phyloP scores from a whole-genome alignment of 2,329 filamentous ascomycete species.

The Neurospora sp. region DNA sequence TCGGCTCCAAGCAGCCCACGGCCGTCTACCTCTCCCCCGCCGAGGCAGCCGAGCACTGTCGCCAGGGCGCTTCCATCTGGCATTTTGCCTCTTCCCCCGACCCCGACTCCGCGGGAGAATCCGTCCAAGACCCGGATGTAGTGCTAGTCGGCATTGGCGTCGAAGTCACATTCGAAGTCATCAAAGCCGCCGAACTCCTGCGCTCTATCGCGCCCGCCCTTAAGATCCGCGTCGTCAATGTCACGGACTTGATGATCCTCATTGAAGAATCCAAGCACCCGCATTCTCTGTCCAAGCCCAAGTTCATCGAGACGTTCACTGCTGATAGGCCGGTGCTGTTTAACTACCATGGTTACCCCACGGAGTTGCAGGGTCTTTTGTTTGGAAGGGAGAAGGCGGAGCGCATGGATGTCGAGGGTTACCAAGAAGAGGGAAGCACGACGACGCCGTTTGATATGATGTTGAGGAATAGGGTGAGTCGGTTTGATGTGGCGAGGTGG shows the following conservation, averaged over 20 bases:
- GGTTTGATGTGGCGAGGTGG: conserved; percentile 47
- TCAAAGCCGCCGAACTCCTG: conserved; percentile 49
- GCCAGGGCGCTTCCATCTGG: conserved; percentile 49
- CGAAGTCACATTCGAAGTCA: conserved; percentile 55
- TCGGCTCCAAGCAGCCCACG: conserved; percentile 57
- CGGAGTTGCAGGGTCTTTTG: conserved; percentile 49
- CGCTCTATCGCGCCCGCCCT: conserved; percentile 38
- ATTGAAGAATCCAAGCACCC: conserved; percentile 45
- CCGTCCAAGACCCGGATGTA: conserved; percentile 43
- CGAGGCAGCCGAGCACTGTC: conserved; percentile 53
- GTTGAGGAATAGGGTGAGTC: conserved; percentile 49
- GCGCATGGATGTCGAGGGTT: conserved; percentile 46
- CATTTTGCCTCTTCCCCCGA: conserved; percentile 48
- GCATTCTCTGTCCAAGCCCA: conserved; percentile 41
- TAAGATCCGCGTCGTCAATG: conserved; percentile 52
- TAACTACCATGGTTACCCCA: conserved; percentile 58
- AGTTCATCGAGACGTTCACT: conserved; percentile 49
- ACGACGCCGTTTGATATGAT: conserved; percentile 64
- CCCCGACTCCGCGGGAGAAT: not conserved
- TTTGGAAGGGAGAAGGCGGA: conserved; percentile 45
- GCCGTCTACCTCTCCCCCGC: conserved; percentile 47
- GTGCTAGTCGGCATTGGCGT: conserved; percentile 55
- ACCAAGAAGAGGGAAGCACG: conserved; percentile 55
- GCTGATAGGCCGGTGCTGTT: conserved; percentile 45
- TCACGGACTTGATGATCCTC: conserved; percentile 56